phyloP scores from a whole-genome alignment of 2,329 filamentous ascomycete species.

The Exophiala mesophila region DNA sequence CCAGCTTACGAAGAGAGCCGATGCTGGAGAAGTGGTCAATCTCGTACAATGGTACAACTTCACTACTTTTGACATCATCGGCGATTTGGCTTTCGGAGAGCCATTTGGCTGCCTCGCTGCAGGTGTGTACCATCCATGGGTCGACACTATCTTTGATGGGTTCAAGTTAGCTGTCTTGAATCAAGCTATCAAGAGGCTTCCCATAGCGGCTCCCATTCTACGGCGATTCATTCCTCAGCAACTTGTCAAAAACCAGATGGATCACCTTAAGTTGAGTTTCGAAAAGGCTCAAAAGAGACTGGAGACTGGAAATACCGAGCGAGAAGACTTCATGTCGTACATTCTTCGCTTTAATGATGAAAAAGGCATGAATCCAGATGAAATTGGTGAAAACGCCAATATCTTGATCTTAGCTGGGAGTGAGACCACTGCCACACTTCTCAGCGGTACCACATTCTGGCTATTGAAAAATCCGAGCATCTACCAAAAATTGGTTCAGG shows the following conservation, averaged over 20 bases:
- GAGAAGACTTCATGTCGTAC: slow-evolving; percentile 15
- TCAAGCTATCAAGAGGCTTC: not conserved
- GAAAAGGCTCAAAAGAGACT: slow-evolving; percentile 2
- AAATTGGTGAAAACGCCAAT: slow-evolving; percentile 12
- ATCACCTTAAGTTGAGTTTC: not conserved
- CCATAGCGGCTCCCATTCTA: not conserved
- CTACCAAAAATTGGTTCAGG: slow-evolving; percentile 24
- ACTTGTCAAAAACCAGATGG: not conserved
- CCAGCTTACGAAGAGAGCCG: slow-evolving; percentile 1
- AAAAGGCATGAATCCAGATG: slow-evolving; percentile 19
- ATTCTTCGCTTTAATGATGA: slow-evolving; percentile 12
- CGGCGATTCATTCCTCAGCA: not conserved
- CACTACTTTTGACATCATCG: slow-evolving; percentile 26
- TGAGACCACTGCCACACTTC: slow-evolving; percentile 26
- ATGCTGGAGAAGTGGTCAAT: slow-evolving; percentile 2
- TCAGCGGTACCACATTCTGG: slow-evolving; percentile 25
- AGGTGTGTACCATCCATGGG: slow-evolving; percentile 30
- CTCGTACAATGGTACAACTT: slow-evolving; percentile 22
- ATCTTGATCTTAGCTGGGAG: slow-evolving; percentile 26
- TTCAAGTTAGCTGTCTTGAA: slow-evolving; percentile 1
- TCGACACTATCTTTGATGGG: slow-evolving; percentile 27
- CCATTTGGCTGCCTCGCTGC: slow-evolving; percentile 30
- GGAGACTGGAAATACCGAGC: not conserved
- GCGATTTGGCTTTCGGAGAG: slow-evolving; percentile 33
- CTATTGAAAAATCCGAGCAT: slow-evolving; percentile 25